Base-by-base conservation (phyloP, 2,329 filamentous ascomycete genomes). In the Nothopassalora personata region DNA sequence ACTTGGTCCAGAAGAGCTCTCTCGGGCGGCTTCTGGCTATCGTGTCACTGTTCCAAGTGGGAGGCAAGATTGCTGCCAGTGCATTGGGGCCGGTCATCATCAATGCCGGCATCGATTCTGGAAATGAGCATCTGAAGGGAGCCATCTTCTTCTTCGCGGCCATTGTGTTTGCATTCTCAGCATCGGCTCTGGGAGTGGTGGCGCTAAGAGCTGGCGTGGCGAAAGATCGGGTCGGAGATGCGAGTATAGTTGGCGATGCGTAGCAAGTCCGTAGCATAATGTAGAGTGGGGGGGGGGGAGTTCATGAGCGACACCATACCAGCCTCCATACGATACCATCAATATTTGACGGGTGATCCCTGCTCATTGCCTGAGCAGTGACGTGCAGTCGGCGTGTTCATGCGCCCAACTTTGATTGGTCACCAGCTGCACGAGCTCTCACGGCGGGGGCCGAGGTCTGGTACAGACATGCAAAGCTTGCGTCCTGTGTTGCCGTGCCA, bases 121-220 rank as follows among this genome's bases (percentile, higher is more conserved):
- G 36, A 9, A 53, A 53, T 27, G 56, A 53, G 19, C 6, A 53
- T 8, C 28, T 58, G 49, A 58, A 58, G 43, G 56, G 50, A 7
- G 50, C 56, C 5, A 31, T 54, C 11, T 58, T 58, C 43, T 58
- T 58, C 39, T 58, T 58, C 19, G 50, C 56, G 13, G 51, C 56
- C 28, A 15, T 36, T 4, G 28, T 58, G 13, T 54, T 58, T 19
- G 23, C 39, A 18, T 15, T 39, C 7, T 48, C 56, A 10, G 56
- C 39, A 28, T 33, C 31, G 7, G 33, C 45, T 5, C 27, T 57
- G 2, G 46, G 47, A 5, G 19, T 58, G 15, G 51, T 54, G 27
- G 56, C 50, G n/a, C 28, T 49, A 5, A 46, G 43, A 19, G 53
- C 45, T 34, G 28, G 45, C 7, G 28, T 56, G 1, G 7, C 23